A percentile compares a stretch with the other conserved stretches of the same genome.
phyloP scores from a whole-genome alignment of 805 yeast genomes.

The Suhomyces sp. region DNA sequence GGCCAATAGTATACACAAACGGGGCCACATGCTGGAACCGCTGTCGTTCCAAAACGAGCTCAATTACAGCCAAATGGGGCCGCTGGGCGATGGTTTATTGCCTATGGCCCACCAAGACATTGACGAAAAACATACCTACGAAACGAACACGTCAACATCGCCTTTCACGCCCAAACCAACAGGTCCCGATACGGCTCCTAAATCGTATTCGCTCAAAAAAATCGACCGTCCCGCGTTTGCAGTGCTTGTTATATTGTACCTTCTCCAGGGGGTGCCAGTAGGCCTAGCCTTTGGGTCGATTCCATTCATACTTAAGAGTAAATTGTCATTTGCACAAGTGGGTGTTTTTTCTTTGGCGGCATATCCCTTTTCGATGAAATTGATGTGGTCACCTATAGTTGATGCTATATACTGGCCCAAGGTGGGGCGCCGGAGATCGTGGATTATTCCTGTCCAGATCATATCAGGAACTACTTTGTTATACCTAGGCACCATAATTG shows the following conservation, averaged over 20 bases:
- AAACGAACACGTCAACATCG: background rate
- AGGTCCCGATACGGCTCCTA: slow-evolving; percentile 1
- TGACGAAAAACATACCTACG: slow-evolving; percentile 1
- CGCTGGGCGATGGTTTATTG: slow-evolving; percentile 37
- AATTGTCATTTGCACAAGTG: slow-evolving; percentile 81
- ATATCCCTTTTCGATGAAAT: slow-evolving; percentile 89
- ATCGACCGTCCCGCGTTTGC: slow-evolving; percentile 73
- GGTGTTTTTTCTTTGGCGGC: slow-evolving; percentile 91
- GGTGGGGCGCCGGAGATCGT: slow-evolving; percentile 81
- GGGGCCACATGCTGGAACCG: slow-evolving; percentile 17
- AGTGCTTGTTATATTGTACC: slow-evolving; percentile 69
- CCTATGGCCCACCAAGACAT: slow-evolving; percentile 26
- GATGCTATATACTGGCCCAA: slow-evolving; percentile 73
- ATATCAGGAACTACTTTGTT: slow-evolving; percentile 71
- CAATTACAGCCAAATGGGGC: slow-evolving; percentile 24
- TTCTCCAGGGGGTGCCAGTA: slow-evolving; percentile 94
- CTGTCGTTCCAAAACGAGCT: slow-evolving; percentile 14
- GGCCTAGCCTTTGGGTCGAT: slow-evolving; percentile 94
- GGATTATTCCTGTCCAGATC: slow-evolving; percentile 93
- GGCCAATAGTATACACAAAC: slow-evolving; percentile 16
- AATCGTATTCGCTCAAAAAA: slow-evolving; percentile 6
- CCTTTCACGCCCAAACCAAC: slow-evolving; percentile 2
- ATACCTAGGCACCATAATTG: slow-evolving; percentile 60
- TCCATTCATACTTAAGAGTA: slow-evolving; percentile 84
- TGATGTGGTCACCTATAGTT: slow-evolving; percentile 94